Evolutionary conservation across 1,284 basidiomycete species (phyloP).

Genomic region (Sanghuangporus sanghuang): DNA sequence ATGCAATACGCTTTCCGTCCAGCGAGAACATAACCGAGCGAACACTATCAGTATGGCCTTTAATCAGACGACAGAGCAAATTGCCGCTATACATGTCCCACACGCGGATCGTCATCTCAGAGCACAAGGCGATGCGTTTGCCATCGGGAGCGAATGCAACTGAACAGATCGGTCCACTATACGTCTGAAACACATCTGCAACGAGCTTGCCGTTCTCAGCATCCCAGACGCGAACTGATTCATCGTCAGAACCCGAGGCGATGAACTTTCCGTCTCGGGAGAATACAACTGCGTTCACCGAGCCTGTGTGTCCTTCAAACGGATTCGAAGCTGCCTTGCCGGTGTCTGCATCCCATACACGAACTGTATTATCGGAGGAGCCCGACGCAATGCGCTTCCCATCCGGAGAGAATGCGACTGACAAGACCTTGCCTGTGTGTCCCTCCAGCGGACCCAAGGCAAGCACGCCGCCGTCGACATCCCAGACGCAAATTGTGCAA

Average conservation of each 20-base stretch:
- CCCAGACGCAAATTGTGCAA: constrained; percentile 9
- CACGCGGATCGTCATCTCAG: background rate
- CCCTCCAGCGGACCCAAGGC: background rate
- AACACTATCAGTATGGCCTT: no score
- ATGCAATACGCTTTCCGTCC: no score
- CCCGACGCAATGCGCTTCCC: background rate
- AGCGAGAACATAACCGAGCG: no score
- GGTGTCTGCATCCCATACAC: background rate
- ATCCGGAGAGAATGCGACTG: background rate
- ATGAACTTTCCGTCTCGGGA: background rate
- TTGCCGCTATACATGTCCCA: no score
- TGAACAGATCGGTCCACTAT: no score
- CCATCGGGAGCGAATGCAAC: no score
- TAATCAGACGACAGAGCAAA: no score
- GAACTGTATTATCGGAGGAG: background rate
- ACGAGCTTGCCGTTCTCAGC: background rate
- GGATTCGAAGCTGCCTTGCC: background rate
- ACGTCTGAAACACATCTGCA: background rate
- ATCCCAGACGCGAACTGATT: background rate
- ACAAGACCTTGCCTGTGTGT: background rate
- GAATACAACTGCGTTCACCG: background rate
- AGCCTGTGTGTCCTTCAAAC: background rate
- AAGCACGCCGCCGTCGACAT: background rate
- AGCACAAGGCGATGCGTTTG: no score
- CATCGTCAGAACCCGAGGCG: background rate